Conservation (phyloP, 306 rosid species). For the Malus sieversii region DNA sequence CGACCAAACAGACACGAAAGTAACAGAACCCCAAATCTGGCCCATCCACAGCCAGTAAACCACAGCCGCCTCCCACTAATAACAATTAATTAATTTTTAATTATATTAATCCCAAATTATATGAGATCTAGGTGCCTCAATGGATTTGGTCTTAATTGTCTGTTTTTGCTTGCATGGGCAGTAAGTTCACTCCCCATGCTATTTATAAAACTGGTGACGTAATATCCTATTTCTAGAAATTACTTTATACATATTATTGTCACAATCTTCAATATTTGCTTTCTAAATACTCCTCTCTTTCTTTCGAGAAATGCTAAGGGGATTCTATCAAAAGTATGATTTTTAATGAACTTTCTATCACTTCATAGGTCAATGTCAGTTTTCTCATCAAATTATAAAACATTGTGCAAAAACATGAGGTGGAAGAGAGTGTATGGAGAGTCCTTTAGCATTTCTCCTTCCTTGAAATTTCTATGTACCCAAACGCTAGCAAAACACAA, state of each 20-base stretch:
- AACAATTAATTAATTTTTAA: neutral
- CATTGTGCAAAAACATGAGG: no score
- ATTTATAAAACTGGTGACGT: neutral
- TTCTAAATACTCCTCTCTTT: neutral
- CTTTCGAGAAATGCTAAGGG: neutral
- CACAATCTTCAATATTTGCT: neutral
- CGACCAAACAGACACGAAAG: constrained; percentile 38
- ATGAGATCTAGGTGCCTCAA: neutral
- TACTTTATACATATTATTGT: neutral
- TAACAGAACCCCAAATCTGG: constrained; percentile 15
- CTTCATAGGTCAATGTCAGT: no score
- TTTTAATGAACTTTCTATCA: no score
- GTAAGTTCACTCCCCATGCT: neutral
- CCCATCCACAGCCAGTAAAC: constrained; percentile 17
- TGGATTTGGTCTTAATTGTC: neutral
- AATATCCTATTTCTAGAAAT: neutral
- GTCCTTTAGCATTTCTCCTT: no score
- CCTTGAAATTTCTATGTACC: neutral
- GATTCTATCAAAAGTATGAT: fast-evolving
- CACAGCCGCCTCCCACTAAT: constrained; percentile 43
- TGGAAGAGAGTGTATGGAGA: no score
- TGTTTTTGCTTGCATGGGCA: neutral
- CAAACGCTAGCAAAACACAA: neutral
- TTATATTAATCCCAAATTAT: neutral
- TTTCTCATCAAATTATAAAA: no score